Percentiles rank a stretch among this genome's conserved stretches.
Conservation (phyloP, 2,329 filamentous ascomycete species). For the Neurospora crassa region DNA sequence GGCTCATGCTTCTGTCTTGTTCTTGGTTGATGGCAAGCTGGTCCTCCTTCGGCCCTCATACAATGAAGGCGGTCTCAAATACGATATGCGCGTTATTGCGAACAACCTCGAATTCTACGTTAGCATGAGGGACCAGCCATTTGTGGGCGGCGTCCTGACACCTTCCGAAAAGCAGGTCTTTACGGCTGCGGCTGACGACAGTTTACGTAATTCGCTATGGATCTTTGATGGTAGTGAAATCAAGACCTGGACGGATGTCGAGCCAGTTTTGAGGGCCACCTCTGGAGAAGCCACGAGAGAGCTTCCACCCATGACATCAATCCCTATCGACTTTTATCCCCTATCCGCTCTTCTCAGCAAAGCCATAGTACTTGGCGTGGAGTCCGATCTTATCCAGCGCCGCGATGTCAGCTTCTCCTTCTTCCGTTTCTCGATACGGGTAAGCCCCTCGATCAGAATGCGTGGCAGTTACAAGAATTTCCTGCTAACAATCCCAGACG, state of each 20-base stretch:
- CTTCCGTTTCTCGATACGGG: constrained; percentile 78
- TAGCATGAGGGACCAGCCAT: constrained; percentile 77
- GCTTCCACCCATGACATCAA: constrained; percentile 62
- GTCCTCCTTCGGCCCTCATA: constrained; percentile 82
- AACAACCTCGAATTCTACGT: constrained; percentile 95
- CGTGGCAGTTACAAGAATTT: background rate
- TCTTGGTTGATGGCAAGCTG: constrained; percentile 94
- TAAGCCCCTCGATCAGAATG: constrained; percentile 33
- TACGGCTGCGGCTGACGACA: constrained; percentile 26
- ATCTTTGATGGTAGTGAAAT: constrained; percentile 83
- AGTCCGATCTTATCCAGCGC: constrained; percentile 87
- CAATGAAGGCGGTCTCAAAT: constrained; percentile 80
- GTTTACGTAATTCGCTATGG: constrained; percentile 83
- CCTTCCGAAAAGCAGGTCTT: constrained; percentile 12
- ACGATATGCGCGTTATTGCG: constrained; percentile 94
- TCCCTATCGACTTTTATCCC: constrained; percentile 92
- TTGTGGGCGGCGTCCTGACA: constrained; percentile 22
- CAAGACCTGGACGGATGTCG: constrained; percentile 80
- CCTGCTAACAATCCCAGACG: constrained; percentile 44
- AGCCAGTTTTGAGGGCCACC: constrained; percentile 68
- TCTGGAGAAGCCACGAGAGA: constrained; percentile 58
- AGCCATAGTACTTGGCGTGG: constrained; percentile 80
- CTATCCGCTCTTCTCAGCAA: constrained; percentile 81
- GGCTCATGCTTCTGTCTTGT: constrained; percentile 82
- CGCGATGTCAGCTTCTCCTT: constrained; percentile 87